A percentile compares a stretch with the other conserved stretches of the same genome.
phyloP scores from a whole-genome alignment of 2,329 filamentous ascomycete genomes.

The Cladosporium sp. region DNA sequence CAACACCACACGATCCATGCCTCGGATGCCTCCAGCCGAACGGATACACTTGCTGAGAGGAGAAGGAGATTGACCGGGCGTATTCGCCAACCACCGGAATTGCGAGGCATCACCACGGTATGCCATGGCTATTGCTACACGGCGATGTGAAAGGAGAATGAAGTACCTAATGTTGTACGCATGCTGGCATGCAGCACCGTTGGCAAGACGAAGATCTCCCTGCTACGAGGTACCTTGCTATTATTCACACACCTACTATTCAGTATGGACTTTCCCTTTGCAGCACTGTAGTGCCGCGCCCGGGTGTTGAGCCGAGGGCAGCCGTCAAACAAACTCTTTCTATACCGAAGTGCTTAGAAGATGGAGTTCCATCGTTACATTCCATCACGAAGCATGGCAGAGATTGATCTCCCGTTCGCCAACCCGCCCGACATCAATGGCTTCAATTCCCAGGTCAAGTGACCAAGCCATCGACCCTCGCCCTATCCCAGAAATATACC shows the following conservation, averaged over 20 bases:
- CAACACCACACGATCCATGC: background rate
- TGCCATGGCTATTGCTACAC: too few relatives aligned
- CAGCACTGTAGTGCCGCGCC: background rate
- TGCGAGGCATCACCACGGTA: background rate
- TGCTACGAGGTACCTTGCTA: too few relatives aligned
- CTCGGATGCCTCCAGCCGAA: background rate
- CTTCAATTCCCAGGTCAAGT: too few relatives aligned
- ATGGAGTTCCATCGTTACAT: too few relatives aligned
- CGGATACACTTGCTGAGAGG: background rate
- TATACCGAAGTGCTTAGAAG: too few relatives aligned
- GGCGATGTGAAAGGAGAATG: slow-evolving; percentile 1
- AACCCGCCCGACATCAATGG: too few relatives aligned
- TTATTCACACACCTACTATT: too few relatives aligned
- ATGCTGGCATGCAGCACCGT: background rate
- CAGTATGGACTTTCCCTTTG: too few relatives aligned
- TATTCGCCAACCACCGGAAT: background rate
- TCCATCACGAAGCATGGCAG: too few relatives aligned
- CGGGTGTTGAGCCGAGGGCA: slow-evolving; percentile 11
- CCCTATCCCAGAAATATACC: background rate
- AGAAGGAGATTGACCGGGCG: background rate
- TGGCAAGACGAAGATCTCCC: background rate
- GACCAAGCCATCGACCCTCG: background rate
- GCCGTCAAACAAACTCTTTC: background rate
- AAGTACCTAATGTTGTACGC: too few relatives aligned
- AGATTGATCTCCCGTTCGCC: too few relatives aligned